phyloP scores from a whole-genome alignment of 2,329 filamentous ascomycete species.

The Samsoniella hepiali region DNA sequence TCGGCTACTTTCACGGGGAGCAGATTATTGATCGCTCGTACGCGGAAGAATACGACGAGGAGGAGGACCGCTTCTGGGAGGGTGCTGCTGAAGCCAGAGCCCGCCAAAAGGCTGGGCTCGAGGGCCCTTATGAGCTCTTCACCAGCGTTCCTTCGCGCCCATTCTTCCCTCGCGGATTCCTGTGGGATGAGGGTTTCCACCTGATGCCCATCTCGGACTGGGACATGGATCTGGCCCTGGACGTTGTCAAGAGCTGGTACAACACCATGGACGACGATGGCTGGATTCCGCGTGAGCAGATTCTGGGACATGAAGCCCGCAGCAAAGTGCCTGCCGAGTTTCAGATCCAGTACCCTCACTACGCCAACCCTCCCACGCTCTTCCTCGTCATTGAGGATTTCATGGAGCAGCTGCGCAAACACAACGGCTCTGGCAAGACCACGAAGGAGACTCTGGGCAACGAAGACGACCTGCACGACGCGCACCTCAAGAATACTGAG shows the following conservation, averaged over 20 bases:
- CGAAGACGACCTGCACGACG: conserved; percentile 53
- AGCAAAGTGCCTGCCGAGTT: conserved; percentile 94
- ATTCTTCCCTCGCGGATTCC: conserved; percentile 93
- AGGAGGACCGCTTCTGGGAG: conserved; percentile 93
- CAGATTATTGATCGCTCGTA: conserved; percentile 87
- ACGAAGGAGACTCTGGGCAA: conserved; percentile 43
- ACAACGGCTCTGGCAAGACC: conserved; percentile 45
- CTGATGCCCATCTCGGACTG: conserved; percentile 87
- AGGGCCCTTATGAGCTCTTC: conserved; percentile 85
- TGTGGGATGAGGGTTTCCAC: conserved; percentile 99
- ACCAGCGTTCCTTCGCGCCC: conserved; percentile 88
- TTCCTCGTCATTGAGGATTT: conserved; percentile 86
- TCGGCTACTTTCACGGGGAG: conserved; percentile 92
- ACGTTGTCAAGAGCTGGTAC: conserved; percentile 95
- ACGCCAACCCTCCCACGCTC: conserved; percentile 92
- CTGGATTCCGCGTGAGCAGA: conserved; percentile 96
- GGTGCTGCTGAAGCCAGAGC: conserved; percentile 77
- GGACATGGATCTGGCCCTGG: conserved; percentile 82
- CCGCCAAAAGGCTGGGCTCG: conserved; percentile 63
- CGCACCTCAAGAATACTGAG: conserved; percentile 64
- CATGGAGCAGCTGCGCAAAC: conserved; percentile 68
- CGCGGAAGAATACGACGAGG: conserved; percentile 90
- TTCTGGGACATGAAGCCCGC: conserved; percentile 84
- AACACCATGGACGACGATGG: conserved; percentile 94
- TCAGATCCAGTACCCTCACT: conserved; percentile 93